phyloP scores from a whole-genome alignment of 108 stramenopile species.

The Schizochytrium sp. region DNA sequence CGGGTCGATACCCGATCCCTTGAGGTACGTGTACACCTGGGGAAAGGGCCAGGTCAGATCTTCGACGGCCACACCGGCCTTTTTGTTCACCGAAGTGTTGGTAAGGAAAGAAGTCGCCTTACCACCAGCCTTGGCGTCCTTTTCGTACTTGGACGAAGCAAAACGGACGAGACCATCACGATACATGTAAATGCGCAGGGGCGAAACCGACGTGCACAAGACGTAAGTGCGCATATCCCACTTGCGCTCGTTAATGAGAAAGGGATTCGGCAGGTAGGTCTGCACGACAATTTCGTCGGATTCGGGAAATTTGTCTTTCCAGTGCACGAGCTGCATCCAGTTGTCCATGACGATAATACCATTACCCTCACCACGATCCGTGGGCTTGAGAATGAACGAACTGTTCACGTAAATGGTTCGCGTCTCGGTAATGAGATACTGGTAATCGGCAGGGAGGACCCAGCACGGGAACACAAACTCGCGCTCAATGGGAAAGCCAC shows the following conservation, averaged over 20 bases:
- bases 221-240: constrained; percentile 29
- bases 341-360: constrained; percentile 16
- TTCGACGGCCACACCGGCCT: constrained; percentile 17
- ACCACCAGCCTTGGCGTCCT: constrained; percentile 47
- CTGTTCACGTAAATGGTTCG: neutral
- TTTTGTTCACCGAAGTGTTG: constrained; percentile 68
- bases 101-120: constrained; percentile 71
- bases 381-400: constrained; percentile 12
- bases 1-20: neutral
- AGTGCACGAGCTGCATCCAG: constrained; percentile 6
- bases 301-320: neutral
- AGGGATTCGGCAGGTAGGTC: constrained; percentile 36
- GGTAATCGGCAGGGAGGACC: neutral
- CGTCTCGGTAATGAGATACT: neutral
- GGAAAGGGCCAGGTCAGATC: constrained; percentile 24
- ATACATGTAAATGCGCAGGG: constrained; percentile 29
- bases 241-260: constrained; percentile 34
- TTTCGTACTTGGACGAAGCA: constrained; percentile 8
- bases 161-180: constrained; percentile 27
- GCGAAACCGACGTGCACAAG: constrained; percentile 14
- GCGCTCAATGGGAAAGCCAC: neutral
- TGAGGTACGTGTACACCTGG: constrained; percentile 4
- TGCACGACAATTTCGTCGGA: constrained; percentile 49
- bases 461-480: constrained; percentile 13
- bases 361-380: constrained; percentile 16